These are phyloP conservation scores for Asterionellopsis glacialis DNA, from an alignment of 108 stramenopile genomes.

Conservation along the genomic window DNA sequence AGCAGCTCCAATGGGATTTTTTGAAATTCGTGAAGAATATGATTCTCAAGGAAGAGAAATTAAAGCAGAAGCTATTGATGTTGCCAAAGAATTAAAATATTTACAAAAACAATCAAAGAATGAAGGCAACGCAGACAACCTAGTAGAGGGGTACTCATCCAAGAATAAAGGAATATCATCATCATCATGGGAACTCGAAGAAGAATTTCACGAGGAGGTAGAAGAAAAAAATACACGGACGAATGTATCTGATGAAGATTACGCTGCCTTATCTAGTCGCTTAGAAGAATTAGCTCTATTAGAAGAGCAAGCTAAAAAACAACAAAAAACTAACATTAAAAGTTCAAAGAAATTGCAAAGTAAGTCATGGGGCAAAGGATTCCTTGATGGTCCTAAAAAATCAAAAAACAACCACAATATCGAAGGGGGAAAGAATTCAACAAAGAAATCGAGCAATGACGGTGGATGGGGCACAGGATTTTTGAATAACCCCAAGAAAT, in stretches of 20 bases:
- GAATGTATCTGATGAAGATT: slow-evolving; percentile 18
- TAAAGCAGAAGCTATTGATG: slow-evolving; percentile 32
- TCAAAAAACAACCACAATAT: slow-evolving; percentile 6
- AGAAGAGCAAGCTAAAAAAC: slow-evolving; percentile 21
- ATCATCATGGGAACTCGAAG: neutral
- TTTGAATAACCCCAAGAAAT: neutral
- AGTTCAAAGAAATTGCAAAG: slow-evolving; percentile 6
- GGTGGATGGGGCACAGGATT: neutral
- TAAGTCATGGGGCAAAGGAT: slow-evolving; percentile 32
- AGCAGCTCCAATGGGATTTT: slow-evolving; percentile 3
- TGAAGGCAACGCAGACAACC: neutral
- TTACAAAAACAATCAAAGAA: slow-evolving; percentile 11
- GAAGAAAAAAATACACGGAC: slow-evolving; percentile 2
- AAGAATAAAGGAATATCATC: neutral
- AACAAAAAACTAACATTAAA: neutral
- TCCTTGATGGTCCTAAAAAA: slow-evolving; percentile 8
- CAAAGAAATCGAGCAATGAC: slow-evolving; percentile 1
- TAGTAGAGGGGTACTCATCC: no score
- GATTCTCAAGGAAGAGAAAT: slow-evolving; percentile 30
- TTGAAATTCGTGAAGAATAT: slow-evolving; percentile 54
- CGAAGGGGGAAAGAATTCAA: neutral
- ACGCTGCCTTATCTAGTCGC: slow-evolving; percentile 13
- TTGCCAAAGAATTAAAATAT: slow-evolving; percentile 28
- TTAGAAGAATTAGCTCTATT: slow-evolving; percentile 28
- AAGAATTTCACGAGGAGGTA: neutral